Conservation (phyloP, 2,329 filamentous ascomycete genomes). For the Paradendryphiella salina region DNA sequence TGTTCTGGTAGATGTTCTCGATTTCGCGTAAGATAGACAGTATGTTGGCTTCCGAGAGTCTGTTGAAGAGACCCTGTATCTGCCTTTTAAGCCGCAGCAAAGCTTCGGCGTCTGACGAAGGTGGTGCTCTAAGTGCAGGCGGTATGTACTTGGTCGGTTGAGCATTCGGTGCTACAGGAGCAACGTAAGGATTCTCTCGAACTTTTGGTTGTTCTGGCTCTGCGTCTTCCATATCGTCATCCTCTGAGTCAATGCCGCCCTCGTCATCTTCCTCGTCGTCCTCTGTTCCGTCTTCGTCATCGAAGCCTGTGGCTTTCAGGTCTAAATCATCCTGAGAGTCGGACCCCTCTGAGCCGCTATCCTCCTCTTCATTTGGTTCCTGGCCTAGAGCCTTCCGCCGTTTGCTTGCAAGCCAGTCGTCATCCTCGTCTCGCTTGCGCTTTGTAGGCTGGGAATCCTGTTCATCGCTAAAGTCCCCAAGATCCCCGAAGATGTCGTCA, state of each 20-base stretch:
- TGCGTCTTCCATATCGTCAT: conserved; percentile 36
- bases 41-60: conserved; percentile 88
- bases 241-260: conserved; percentile 21
- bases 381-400: conserved; percentile 54
- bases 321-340: conserved; percentile 39
- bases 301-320: conserved; percentile 20
- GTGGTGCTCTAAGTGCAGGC: conserved; percentile 72
- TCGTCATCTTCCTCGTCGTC: conserved; percentile 44
- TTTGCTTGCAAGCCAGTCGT: conserved; percentile 63
- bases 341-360: conserved; percentile 29
- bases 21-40: conserved; percentile 80
- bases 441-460: conserved; percentile 55
- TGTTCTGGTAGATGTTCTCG: conserved; percentile 78
- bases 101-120: conserved; percentile 67
- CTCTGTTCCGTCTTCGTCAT: conserved; percentile 24
- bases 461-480: conserved; percentile 56
- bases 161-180: conserved; percentile 60
- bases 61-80: conserved; percentile 86
- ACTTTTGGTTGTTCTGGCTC: conserved; percentile 47
- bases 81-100: conserved; percentile 73
- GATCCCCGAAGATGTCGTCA: conserved; percentile 72
- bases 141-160: conserved; percentile 77
- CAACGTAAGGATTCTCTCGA: conserved; percentile 86
- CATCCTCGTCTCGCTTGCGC: conserved; percentile 61
- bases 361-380: conserved; percentile 26